Evolutionary conservation across 345 rosid species (phyloP), one percentile per base, ranked within the genome.

Genomic region (Eucalyptus sideroxylon): DNA sequence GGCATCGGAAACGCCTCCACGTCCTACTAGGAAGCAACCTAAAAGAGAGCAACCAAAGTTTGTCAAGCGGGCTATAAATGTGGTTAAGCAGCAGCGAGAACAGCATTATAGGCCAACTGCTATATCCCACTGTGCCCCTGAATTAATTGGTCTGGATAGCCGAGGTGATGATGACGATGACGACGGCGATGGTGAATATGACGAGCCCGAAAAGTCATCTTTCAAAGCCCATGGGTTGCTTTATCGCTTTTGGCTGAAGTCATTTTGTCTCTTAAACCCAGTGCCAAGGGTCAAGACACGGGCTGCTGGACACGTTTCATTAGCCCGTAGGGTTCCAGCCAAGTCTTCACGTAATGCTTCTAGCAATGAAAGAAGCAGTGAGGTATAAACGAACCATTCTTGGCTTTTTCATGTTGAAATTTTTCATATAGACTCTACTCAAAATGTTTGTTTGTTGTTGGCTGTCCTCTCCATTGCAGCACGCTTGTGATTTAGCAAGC

Each of bases 1-100:
- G 96, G 94, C 98, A 53, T 94, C 96, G 26, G 98, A 95, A 86
- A 91, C 94, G 90, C 94, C 97, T 90, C 93, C 91, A 50, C 89
- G 92, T 91, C 88, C 90, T 88, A 89, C 92, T 45, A 94, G 91
- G 90, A 96, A 94, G 92, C 96, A 90, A 45, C 93, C 95, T 53
- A 92, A 89, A 37, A 90, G 86, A 65, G 94, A 93, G 90, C 92
- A 88, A 47, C 88, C 93, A 8, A 91, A 91, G 62, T 91, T 89
- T 85, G 47, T 87, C 50, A 87, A 86, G 89, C 93, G 89, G 90
- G 90, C 90, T 31, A 87, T 86, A 23, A 56, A 51, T 81, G 91
- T 88, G 91, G 90, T 90, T 86, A 93, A 89, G 90, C 91, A 77
- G 86, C 92, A 81, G 53, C 92, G 94, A 56, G 69, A 77, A 13